Percentiles rank a stretch among this genome's conserved stretches.
phyloP scores from a whole-genome alignment of 139 green algal species.

The Chlorella sorokiniana region DNA sequence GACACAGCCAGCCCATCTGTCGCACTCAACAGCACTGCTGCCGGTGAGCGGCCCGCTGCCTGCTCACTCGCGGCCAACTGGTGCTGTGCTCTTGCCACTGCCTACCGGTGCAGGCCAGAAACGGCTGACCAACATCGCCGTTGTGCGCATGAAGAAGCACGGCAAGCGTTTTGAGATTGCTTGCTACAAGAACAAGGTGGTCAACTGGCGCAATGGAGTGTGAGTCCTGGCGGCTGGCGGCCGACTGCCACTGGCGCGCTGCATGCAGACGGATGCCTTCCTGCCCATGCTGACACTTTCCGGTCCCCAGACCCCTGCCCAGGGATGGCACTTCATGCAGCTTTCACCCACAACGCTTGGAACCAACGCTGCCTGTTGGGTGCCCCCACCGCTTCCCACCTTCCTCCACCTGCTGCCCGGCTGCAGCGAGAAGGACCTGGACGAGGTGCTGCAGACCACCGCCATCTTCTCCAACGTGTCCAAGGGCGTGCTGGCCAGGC shows the following conservation, averaged over 20 bases:
- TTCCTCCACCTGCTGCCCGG: background rate
- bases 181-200: slow-evolving; percentile 99
- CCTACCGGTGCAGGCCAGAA: slow-evolving; percentile 86
- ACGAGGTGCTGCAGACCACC: slow-evolving; percentile 97
- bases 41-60: background rate
- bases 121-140: slow-evolving; percentile 96
- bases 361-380: background rate
- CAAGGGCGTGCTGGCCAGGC: slow-evolving; percentile 91
- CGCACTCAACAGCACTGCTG: background rate
- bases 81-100: background rate
- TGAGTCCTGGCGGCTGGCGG: too few relatives aligned
- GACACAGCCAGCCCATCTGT: background rate
- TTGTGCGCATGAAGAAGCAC: slow-evolving; percentile 91
- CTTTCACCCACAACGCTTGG: background rate
- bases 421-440: slow-evolving; percentile 94
- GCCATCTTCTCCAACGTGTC: slow-evolving; percentile 96
- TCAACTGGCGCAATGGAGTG: slow-evolving; percentile 88
- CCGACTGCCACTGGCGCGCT: too few relatives aligned
- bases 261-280: too few relatives aligned
- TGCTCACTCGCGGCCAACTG: background rate
- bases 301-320: too few relatives aligned
- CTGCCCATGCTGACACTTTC: too few relatives aligned
- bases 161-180: slow-evolving; percentile 97
- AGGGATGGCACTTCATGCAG: background rate
- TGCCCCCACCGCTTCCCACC: background rate